Evolutionary conservation across 2,329 filamentous ascomycete genomes (phyloP), one percentile per base, ranked within the genome.

Genomic region (Penicillium vulpinum): DNA sequence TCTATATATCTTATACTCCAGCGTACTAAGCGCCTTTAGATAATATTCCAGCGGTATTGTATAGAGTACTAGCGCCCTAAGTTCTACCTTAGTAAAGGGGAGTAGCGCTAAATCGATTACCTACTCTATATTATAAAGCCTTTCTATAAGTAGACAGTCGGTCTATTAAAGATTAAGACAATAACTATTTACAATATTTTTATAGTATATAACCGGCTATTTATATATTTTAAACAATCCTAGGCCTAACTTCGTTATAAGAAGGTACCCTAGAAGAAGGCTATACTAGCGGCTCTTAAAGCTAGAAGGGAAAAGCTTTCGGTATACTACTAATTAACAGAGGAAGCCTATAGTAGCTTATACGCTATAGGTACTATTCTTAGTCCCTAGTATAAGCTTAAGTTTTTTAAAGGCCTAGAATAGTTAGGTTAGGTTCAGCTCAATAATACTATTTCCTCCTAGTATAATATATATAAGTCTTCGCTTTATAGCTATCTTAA

Each of bases 151-250:
- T 49, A 26, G 15, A 49, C 21, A 26, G 18, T 10, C 15, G 3
- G 15, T 18, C 43, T 45, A 13, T 31, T 9, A 16, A 45, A 45
- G 16, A 11, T 22, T 11, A 45, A 45, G 28, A n/a, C 29, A 29
- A 39, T 41, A 7, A 50, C 13, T 22, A 39, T 40, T 31, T 50
- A 31, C 22, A 10, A 10, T 5, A 22, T 50, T 5, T 50, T 50
- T 7, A 11, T 7, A 5, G 53, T 58, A 40, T 62, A 61, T 29
- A 62, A 63, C 33, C 47, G 50, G 22, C 61, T 61, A 11, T 59
- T 61, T 44, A 24, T 47, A 2, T 33, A 63, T 41, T 48, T 62
- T 52, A 35, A 62, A 43, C 35, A 45, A 16, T 52, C 33, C 16
- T 48, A 38, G 36, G 9, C 26, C 4, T 4, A 5, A 8, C 29